phyloP scores from a whole-genome alignment of 768 basidiomycete species.

The Russula abietina region DNA sequence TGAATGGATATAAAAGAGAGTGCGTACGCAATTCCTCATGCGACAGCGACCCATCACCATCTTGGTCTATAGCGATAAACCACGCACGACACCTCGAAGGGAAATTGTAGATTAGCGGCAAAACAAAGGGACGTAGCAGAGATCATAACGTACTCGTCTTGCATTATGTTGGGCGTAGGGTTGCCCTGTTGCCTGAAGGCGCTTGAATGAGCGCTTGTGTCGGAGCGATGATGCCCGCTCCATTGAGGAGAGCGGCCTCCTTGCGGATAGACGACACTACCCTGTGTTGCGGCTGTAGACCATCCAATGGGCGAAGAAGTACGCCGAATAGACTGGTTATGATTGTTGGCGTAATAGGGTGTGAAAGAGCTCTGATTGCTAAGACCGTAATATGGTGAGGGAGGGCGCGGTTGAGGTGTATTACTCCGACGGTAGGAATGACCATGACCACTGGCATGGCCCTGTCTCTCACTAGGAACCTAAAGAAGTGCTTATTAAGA shows the following conservation, averaged over 20 bases:
- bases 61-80: slow-evolving; percentile 14
- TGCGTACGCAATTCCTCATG: slow-evolving; percentile 6
- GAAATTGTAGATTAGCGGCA: neutral
- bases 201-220: neutral
- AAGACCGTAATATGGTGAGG: too few relatives aligned
- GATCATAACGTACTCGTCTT: neutral
- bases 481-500: neutral
- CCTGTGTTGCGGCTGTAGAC: too few relatives aligned
- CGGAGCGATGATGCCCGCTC: too few relatives aligned
- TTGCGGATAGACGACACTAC: too few relatives aligned
- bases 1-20: neutral
- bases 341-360: neutral
- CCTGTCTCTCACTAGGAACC: neutral
- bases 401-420: neutral
- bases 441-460: too few relatives aligned
- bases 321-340: neutral
- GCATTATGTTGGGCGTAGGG: neutral
- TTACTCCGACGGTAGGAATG: too few relatives aligned
- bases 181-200: neutral
- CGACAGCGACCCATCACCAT: slow-evolving; percentile 6
- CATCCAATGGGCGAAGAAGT: neutral
- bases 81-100: neutral
- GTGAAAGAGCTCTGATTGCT: too few relatives aligned
- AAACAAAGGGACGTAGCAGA: neutral
- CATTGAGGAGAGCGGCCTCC: neutral